A percentile compares a stretch with the other conserved stretches of the same genome.
phyloP scores from a whole-genome alignment of 176 grass and related monocot genomes.

The Rhynchospora breviuscula region DNA sequence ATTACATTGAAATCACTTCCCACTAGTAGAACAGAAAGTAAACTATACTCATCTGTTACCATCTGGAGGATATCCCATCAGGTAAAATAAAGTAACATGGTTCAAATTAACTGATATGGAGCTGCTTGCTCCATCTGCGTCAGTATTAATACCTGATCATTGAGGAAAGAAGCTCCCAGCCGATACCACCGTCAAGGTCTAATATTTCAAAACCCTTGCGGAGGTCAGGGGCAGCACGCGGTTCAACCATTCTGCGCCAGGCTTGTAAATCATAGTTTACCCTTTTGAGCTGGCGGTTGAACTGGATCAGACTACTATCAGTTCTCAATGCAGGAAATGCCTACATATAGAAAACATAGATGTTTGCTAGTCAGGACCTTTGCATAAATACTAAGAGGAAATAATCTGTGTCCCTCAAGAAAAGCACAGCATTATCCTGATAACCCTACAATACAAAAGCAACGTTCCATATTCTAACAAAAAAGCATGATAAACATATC shows the following conservation, averaged over 20 bases:
- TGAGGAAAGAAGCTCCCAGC: constrained; percentile 76
- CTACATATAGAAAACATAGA: constrained; percentile 29
- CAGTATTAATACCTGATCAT: constrained; percentile 44
- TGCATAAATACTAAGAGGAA: constrained; percentile 4
- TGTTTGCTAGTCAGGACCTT: not conserved
- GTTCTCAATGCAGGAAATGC: constrained; percentile 76
- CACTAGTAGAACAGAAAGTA: not conserved
- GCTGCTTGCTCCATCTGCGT: not conserved
- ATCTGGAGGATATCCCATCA: not conserved
- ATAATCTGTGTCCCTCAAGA: not conserved
- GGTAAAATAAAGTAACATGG: not conserved
- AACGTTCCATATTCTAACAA: not conserved
- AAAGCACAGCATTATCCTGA: not conserved
- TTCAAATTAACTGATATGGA: not conserved
- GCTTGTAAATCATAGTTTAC: constrained; percentile 60
- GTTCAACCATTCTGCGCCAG: constrained; percentile 75
- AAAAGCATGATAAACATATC: not conserved
- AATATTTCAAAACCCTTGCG: constrained; percentile 81
- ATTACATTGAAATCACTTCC: not conserved
- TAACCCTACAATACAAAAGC: not conserved
- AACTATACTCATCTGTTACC: not conserved
- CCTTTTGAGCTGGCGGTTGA: constrained; percentile 93
- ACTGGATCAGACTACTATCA: constrained; percentile 85
- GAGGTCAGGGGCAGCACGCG: constrained; percentile 65
- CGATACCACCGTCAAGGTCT: constrained; percentile 74